These are phyloP conservation scores for Rhodotorula paludigena DNA, from an alignment of 768 basidiomycete genomes.

Conservation along the genomic window DNA sequence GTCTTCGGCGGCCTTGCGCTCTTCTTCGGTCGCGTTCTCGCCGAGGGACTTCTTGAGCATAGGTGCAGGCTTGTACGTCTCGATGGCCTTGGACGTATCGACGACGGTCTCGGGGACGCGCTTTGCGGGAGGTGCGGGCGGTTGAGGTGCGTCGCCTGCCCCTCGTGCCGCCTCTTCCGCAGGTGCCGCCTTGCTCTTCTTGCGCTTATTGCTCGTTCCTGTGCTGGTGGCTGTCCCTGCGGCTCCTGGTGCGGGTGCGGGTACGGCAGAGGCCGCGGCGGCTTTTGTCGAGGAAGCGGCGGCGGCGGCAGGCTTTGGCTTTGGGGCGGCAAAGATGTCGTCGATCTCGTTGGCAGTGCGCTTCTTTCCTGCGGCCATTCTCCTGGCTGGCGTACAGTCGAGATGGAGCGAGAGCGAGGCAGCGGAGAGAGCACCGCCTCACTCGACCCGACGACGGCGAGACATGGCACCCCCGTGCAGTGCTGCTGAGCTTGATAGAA, in stretches of 20 bases:
- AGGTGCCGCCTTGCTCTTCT: conserved; percentile 6
- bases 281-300: background rate
- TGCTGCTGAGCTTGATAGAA: no score
- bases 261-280: background rate
- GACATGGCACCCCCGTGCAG: no score
- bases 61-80: conserved; percentile 22
- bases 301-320: conserved; percentile 19
- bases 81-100: conserved; percentile 30
- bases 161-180: background rate
- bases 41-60: background rate
- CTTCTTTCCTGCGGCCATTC: conserved; percentile 13
- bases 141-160: background rate
- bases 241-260: background rate
- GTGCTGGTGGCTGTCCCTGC: background rate
- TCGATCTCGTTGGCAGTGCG: conserved; percentile 30
- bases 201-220: conserved; percentile 3
- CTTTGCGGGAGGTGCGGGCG: conserved; percentile 1
- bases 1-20: conserved; percentile 27
- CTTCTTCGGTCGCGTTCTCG: conserved; percentile 23
- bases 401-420: background rate
- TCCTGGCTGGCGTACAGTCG: background rate
- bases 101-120: conserved; percentile 24
- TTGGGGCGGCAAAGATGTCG: conserved; percentile 37
- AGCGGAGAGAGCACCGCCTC: background rate
- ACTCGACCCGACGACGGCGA: no score